These are phyloP conservation scores for Cicer judaicum DNA, from an alignment of 306 rosid genomes.

Conservation along the genomic window DNA sequence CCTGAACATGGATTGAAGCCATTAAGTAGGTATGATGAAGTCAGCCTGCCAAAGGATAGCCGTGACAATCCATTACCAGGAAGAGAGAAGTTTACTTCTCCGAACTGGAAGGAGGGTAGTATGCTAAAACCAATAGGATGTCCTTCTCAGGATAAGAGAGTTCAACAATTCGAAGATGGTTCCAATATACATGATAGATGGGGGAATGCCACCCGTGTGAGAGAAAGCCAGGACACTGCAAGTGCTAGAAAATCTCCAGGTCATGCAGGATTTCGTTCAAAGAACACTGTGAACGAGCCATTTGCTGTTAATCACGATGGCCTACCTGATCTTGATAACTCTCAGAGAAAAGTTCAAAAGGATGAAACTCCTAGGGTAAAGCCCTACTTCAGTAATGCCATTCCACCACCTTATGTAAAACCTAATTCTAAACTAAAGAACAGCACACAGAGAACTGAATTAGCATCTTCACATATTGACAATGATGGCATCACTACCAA, in stretches of 20 bases:
- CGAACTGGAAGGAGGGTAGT: constrained; percentile 53
- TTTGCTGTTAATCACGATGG: constrained; percentile 49
- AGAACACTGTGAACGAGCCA: constrained; percentile 52
- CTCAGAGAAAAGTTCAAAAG: constrained; percentile 50
- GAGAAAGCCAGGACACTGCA: constrained; percentile 51
- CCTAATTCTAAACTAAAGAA: constrained; percentile 59
- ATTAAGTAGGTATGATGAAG: constrained; percentile 50
- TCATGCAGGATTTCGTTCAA: constrained; percentile 48
- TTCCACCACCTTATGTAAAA: constrained; percentile 93
- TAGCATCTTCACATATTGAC: constrained; percentile 45
- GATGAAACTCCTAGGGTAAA: constrained; percentile 62
- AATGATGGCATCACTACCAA: constrained; percentile 41
- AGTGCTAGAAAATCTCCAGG: constrained; percentile 51
- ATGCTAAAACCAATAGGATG: constrained; percentile 50
- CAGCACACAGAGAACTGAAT: constrained; percentile 43
- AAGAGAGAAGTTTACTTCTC: constrained; percentile 52
- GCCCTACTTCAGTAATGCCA: constrained; percentile 57
- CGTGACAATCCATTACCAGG: constrained; percentile 47
- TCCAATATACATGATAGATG: constrained; percentile 49
- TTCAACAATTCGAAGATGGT: constrained; percentile 53
- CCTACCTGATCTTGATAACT: constrained; percentile 45
- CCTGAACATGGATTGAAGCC: constrained; percentile 55
- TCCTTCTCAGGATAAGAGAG: constrained; percentile 64
- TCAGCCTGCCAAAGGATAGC: constrained; percentile 48
- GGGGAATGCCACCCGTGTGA: constrained; percentile 50